These are phyloP conservation scores for Salix dunnii DNA, from an alignment of 345 rosid species.

Conservation along the genomic window DNA sequence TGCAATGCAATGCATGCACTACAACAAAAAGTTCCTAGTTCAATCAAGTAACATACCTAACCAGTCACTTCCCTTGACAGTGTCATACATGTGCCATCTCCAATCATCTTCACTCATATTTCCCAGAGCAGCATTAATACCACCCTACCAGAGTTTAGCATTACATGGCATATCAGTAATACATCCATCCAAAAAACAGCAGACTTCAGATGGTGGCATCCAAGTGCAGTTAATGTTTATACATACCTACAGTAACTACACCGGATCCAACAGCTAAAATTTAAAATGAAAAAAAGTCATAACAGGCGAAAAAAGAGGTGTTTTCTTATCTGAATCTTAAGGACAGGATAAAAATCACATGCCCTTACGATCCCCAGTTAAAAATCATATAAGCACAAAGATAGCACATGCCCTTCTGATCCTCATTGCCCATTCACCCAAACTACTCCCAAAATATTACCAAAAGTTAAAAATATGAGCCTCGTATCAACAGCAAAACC, in stretches of 20 bases:
- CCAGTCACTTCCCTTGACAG: conserved; percentile 99
- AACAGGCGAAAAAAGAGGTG: neutral
- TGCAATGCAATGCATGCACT: neutral
- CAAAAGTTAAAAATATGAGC: neutral
- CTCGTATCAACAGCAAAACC: neutral
- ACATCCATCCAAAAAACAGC: neutral
- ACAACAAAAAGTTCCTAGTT: neutral
- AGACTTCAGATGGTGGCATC: neutral
- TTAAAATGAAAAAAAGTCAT: neutral
- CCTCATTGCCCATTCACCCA: neutral
- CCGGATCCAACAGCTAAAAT: neutral
- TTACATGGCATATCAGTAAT: conserved; percentile 6
- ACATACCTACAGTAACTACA: neutral
- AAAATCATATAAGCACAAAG: neutral
- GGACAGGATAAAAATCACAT: no score
- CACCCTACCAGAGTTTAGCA: conserved; percentile 58
- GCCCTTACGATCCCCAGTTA: neutral
- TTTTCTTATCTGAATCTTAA: no score
- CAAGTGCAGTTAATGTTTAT: no score
- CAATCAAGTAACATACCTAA: conserved; percentile 48
- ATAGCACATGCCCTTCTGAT: neutral
- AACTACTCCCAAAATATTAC: neutral
- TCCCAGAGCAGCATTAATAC: conserved; percentile 96
- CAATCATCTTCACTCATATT: conserved; percentile 98
- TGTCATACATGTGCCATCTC: conserved; percentile 99